Conservation (phyloP, 2,329 filamentous ascomycete species). For the Fusarium brachygibbosum region DNA sequence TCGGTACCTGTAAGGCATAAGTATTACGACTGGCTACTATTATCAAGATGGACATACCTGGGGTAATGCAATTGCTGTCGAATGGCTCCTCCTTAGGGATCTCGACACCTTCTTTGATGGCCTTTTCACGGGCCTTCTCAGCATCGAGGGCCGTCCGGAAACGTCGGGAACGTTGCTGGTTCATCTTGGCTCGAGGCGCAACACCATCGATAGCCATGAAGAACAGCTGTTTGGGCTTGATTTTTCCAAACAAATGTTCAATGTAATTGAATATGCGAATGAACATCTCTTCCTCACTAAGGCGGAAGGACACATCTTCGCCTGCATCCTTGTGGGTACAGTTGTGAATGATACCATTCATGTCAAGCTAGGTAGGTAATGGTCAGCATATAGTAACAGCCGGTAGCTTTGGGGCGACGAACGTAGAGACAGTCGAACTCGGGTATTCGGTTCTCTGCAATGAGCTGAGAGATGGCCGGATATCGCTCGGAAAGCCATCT, state of each 20-base stretch:
- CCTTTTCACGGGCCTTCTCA: slow-evolving; percentile 92
- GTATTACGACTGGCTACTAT: slow-evolving; percentile 10
- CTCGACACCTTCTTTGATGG: slow-evolving; percentile 87
- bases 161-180: slow-evolving; percentile 94
- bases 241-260: slow-evolving; percentile 97
- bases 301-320: slow-evolving; percentile 89
- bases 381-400: slow-evolving; percentile 41
- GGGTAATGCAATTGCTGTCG: slow-evolving; percentile 99
- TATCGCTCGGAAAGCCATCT: slow-evolving; percentile 99
- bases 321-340: slow-evolving; percentile 95
- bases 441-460: slow-evolving; percentile 97
- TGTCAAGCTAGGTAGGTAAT: slow-evolving; percentile 76
- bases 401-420: slow-evolving; percentile 50
- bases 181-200: slow-evolving; percentile 98
- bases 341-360: slow-evolving; percentile 99
- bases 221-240: slow-evolving; percentile 97
- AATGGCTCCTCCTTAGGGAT: slow-evolving; percentile 96
- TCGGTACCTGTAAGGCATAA: slow-evolving; percentile 71
- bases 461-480: slow-evolving; percentile 97
- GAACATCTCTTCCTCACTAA: slow-evolving; percentile 99
- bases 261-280: slow-evolving; percentile 99
- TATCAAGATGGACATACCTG: slow-evolving; percentile 64
- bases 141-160: slow-evolving; percentile 95
- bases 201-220: slow-evolving; percentile 99
- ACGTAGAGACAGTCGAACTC: slow-evolving; percentile 98